Evolutionary conservation across 2,329 filamentous ascomycete genomes (phyloP).

Genomic region (Colletotrichum gloeosporioides): DNA sequence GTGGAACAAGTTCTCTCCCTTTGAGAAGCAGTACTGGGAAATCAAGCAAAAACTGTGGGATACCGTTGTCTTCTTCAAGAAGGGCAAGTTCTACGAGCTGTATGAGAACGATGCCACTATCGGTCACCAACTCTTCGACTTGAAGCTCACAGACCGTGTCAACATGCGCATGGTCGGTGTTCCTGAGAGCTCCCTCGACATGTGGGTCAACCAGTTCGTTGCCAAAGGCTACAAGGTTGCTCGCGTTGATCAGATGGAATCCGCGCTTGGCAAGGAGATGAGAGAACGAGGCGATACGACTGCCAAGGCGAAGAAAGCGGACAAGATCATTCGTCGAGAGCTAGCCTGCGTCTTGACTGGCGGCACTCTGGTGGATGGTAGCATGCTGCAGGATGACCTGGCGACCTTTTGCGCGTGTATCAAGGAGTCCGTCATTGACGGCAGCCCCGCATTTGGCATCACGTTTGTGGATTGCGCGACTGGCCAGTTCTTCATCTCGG

Average conservation of each 20-base stretch:
- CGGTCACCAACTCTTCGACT: slow-evolving; percentile 93
- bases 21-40: slow-evolving; percentile 99
- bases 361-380: slow-evolving; percentile 91
- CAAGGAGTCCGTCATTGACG: slow-evolving; percentile 79
- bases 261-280: slow-evolving; percentile 96
- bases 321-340: slow-evolving; percentile 93
- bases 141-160: slow-evolving; percentile 96
- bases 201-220: slow-evolving; percentile 98
- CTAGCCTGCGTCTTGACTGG: slow-evolving; percentile 89
- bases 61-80: slow-evolving; percentile 99
- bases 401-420: slow-evolving; percentile 95
- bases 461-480: slow-evolving; percentile 96
- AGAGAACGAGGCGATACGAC: slow-evolving; percentile 78
- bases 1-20: slow-evolving; percentile 85
- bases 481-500: slow-evolving; percentile 90
- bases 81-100: slow-evolving; percentile 98
- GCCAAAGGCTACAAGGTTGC: slow-evolving; percentile 98
- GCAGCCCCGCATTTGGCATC: slow-evolving; percentile 84
- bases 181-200: slow-evolving; percentile 91
- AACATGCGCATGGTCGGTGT: slow-evolving; percentile 99
- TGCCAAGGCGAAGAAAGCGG: slow-evolving; percentile 71
- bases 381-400: slow-evolving; percentile 98
- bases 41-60: slow-evolving; percentile 99
- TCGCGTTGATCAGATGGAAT: slow-evolving; percentile 95
- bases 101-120: slow-evolving; percentile 98